These are phyloP conservation scores for Basipetospora sp. DNA, from an alignment of 2,329 filamentous ascomycete species.

Conservation along the genomic window DNA sequence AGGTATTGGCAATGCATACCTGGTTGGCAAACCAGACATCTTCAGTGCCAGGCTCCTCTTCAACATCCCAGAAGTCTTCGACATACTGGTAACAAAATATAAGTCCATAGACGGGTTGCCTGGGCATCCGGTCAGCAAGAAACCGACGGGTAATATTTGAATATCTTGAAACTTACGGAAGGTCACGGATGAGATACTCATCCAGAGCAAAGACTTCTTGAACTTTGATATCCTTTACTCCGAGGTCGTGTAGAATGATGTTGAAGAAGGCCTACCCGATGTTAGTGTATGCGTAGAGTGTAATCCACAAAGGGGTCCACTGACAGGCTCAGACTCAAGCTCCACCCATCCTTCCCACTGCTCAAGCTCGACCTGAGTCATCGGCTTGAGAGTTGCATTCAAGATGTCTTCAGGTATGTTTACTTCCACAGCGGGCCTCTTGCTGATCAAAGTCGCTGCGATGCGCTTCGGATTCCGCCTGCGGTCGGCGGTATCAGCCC, in stretches of 20 bases:
- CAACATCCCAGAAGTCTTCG: slow-evolving; percentile 34
- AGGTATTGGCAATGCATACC: no score
- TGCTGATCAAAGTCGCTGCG: neutral
- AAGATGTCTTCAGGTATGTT: slow-evolving; percentile 25
- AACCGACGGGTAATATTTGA: neutral
- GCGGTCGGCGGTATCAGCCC: no score
- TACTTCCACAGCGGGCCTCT: neutral
- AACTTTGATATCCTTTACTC: slow-evolving; percentile 57
- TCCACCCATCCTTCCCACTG: slow-evolving; percentile 65
- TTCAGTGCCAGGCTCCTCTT: slow-evolving; percentile 38
- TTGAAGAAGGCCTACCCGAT: slow-evolving; percentile 61
- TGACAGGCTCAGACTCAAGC: slow-evolving; percentile 76
- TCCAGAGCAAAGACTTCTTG: slow-evolving; percentile 66
- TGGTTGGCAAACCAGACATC: slow-evolving; percentile 91
- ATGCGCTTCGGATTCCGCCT: slow-evolving; percentile 7
- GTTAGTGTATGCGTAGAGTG: neutral
- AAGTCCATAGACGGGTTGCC: slow-evolving; percentile 65
- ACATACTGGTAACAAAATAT: slow-evolving; percentile 72
- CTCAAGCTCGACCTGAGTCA: slow-evolving; percentile 36
- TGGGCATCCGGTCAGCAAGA: slow-evolving; percentile 16
- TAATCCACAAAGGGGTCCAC: slow-evolving; percentile 13
- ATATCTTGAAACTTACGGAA: slow-evolving; percentile 51
- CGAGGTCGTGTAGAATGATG: slow-evolving; percentile 64
- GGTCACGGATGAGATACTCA: slow-evolving; percentile 41
- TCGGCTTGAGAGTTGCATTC: slow-evolving; percentile 30